A percentile compares a stretch with the other conserved stretches of the same genome.
Evolutionary conservation across 1,284 basidiomycete species (phyloP).

Genomic region (Trametes pubescens): DNA sequence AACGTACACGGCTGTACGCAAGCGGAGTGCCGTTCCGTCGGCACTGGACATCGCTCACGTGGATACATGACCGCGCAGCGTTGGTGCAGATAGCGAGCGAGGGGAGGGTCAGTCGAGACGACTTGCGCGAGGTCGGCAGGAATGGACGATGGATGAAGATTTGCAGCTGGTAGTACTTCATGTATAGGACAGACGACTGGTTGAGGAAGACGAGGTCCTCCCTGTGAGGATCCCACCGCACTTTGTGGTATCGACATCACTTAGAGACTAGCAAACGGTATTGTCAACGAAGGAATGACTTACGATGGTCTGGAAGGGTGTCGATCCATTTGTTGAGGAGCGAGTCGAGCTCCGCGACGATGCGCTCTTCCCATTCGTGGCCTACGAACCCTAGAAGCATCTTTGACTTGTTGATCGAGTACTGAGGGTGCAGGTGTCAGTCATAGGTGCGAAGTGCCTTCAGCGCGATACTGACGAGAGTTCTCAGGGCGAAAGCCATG

Average conservation of each 20-base stretch:
- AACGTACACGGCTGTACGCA: slow-evolving; percentile 35
- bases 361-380: slow-evolving; percentile 58
- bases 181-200: slow-evolving; percentile 62
- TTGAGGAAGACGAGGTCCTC: slow-evolving; percentile 54
- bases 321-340: slow-evolving; percentile 71
- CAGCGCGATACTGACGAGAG: slow-evolving; percentile 48
- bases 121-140: slow-evolving; percentile 57
- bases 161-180: slow-evolving; percentile 62
- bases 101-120: slow-evolving; percentile 53
- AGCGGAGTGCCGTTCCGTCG: slow-evolving; percentile 35
- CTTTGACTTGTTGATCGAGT: slow-evolving; percentile 65
- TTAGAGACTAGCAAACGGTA: background rate
- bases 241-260: slow-evolving; percentile 35
- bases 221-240: slow-evolving; percentile 65
- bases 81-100: slow-evolving; percentile 71
- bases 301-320: slow-evolving; percentile 59
- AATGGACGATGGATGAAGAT: slow-evolving; percentile 71
- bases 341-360: slow-evolving; percentile 65
- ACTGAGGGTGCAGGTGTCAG: slow-evolving; percentile 44
- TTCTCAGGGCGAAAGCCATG: slow-evolving; percentile 59
- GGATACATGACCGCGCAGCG: slow-evolving; percentile 63
- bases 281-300: slow-evolving; percentile 12
- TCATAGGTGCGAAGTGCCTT: background rate
- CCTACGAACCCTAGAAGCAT: slow-evolving; percentile 55
- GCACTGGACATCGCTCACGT: slow-evolving; percentile 55